A percentile compares a stretch with the other conserved stretches of the same genome.
Conservation (phyloP, 2,329 filamentous ascomycete genomes). For the Clonostachys solani region DNA sequence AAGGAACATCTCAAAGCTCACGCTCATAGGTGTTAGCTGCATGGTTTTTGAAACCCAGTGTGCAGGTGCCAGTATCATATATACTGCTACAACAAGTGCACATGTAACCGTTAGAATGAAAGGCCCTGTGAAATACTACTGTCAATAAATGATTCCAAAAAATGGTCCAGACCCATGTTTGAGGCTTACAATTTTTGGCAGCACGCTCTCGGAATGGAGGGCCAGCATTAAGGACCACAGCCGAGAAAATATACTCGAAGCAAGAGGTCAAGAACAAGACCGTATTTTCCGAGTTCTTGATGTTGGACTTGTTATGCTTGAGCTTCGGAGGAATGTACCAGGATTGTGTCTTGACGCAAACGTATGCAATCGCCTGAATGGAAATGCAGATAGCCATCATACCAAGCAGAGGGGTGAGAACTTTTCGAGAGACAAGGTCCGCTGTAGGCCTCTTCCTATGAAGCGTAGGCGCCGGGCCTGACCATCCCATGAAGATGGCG, state of each 20-base stretch:
- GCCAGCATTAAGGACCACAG: constrained; percentile 86
- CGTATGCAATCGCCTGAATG: constrained; percentile 71
- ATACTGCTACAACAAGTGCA: constrained; percentile 63
- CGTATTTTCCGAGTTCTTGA: constrained; percentile 91
- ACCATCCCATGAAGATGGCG: constrained; percentile 99
- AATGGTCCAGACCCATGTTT: not conserved
- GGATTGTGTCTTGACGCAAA: constrained; percentile 69
- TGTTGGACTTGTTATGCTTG: constrained; percentile 75
- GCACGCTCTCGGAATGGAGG: constrained; percentile 82
- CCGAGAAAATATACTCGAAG: constrained; percentile 91
- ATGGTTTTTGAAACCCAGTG: constrained; percentile 68
- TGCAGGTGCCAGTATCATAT: constrained; percentile 77
- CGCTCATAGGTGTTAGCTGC: constrained; percentile 77
- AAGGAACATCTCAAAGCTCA: constrained; percentile 69
- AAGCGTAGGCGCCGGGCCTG: constrained; percentile 73
- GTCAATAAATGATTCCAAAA: not conserved
- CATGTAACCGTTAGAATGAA: constrained; percentile 75
- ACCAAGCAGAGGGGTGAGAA: constrained; percentile 82
- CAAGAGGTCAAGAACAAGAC: constrained; percentile 85
- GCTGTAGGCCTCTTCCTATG: constrained; percentile 86
- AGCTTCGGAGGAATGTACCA: constrained; percentile 85
- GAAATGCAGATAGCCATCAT: constrained; percentile 80
- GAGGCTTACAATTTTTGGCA: constrained; percentile 67
- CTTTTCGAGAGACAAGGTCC: constrained; percentile 86
- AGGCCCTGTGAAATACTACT: constrained; percentile 51